Percentiles rank a stretch among this genome's conserved stretches.
Conservation (phyloP, 768 basidiomycete species). For the Tremella fuciformis region DNA sequence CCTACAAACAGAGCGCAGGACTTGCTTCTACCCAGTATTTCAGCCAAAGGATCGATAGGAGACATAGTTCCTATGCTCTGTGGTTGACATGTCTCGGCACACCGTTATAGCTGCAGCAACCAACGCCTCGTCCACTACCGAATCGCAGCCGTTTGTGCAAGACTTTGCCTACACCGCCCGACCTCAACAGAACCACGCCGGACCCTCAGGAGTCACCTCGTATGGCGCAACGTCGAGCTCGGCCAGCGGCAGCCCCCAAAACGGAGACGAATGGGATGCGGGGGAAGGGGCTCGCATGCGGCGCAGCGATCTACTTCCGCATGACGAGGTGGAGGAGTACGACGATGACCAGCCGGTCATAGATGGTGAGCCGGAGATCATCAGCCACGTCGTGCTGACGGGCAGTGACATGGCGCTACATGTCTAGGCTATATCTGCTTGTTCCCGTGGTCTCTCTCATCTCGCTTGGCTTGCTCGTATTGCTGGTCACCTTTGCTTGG, state of each 20-base stretch:
- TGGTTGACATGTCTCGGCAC: conserved; percentile 18
- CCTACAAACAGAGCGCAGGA: too few species aligned
- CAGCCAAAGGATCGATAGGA: too few species aligned
- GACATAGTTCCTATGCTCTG: too few species aligned
- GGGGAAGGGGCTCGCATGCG: neutral
- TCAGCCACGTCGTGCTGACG: conserved; percentile 7
- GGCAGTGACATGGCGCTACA: conserved; percentile 42
- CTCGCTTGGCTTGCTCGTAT: conserved; percentile 25
- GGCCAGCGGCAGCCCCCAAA: neutral
- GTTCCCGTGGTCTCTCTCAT: conserved; percentile 44
- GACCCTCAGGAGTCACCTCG: neutral
- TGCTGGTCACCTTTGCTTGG: conserved; percentile 48
- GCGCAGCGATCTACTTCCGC: neutral
- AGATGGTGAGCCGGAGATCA: conserved; percentile 28
- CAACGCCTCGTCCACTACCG: neutral
- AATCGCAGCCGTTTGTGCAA: conserved; percentile 7
- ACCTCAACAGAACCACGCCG: neutral
- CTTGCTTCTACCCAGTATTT: too few species aligned
- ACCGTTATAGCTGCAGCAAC: conserved; percentile 32
- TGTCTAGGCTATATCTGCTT: conserved; percentile 42
- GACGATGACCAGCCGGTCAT: conserved; percentile 30
- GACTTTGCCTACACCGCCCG: conserved; percentile 1
- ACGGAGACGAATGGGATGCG: neutral
- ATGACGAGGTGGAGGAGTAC: conserved; percentile 22
- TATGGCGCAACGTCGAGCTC: conserved; percentile 14